Conservation (phyloP, 805 yeast species). For the Kuraishia capsulata region DNA sequence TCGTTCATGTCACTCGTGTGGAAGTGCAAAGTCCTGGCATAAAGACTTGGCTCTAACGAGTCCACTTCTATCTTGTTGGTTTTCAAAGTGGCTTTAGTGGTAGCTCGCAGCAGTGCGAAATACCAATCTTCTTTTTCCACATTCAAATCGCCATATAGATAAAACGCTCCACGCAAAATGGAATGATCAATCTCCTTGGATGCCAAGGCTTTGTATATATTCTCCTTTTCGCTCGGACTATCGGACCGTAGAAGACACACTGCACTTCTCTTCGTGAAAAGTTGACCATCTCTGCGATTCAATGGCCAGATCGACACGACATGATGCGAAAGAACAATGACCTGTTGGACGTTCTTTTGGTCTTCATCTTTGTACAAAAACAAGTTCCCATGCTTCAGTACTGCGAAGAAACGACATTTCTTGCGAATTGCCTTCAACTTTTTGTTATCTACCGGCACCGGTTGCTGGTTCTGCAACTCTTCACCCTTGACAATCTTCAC, state of each 20-base stretch:
- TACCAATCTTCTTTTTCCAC: conserved; percentile 91
- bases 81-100: conserved; percentile 32
- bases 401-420: conserved; percentile 59
- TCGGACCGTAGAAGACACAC: conserved; percentile 55
- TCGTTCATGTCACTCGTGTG: conserved; percentile 63
- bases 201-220: conserved; percentile 7
- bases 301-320: conserved; percentile 85
- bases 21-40: conserved; percentile 70
- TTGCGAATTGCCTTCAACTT: conserved; percentile 29
- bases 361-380: conserved; percentile 73
- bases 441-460: conserved; percentile 24
- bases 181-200: conserved; percentile 11
- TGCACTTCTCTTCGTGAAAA: conserved; percentile 75
- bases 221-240: conserved; percentile 13
- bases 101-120: conserved; percentile 72
- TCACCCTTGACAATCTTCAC: conserved; percentile 12
- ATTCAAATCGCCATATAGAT: conserved; percentile 68
- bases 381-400: conserved; percentile 79
- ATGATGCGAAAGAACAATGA: conserved; percentile 63
- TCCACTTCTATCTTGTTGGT: conserved; percentile 16
- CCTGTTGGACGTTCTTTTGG: conserved; percentile 62
- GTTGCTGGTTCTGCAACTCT: conserved; percentile 4
- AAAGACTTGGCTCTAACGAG: conserved; percentile 43
- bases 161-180: conserved; percentile 22
- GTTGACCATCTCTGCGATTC: conserved; percentile 57